phyloP scores from a whole-genome alignment of 2,329 filamentous ascomycete genomes.

The Aspergillus pseudoterreus region DNA sequence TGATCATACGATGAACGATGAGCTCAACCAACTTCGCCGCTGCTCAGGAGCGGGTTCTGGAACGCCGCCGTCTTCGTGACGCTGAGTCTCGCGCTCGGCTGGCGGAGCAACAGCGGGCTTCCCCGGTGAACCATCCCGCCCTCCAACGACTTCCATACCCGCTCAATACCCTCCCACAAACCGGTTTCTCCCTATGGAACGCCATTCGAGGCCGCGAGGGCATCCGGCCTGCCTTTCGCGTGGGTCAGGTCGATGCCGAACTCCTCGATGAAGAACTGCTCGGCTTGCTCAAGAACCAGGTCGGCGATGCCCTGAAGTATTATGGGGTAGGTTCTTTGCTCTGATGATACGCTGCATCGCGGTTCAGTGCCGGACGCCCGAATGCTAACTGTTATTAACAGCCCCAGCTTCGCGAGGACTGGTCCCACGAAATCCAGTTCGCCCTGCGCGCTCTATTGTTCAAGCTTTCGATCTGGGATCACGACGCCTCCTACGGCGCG shows the following conservation, averaged over 20 bases:
- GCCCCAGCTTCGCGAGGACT: constrained; percentile 74
- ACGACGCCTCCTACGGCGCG: constrained; percentile 91
- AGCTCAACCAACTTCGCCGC: constrained; percentile 72
- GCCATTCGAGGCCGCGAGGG: constrained; percentile 69
- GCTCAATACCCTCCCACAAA: constrained; percentile 52
- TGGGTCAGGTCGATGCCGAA: constrained; percentile 94
- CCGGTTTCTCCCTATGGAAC: constrained; percentile 60
- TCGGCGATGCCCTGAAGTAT: constrained; percentile 83
- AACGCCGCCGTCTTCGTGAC: constrained; percentile 74
- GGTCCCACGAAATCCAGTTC: constrained; percentile 79
- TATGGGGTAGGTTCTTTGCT: constrained; percentile 57
- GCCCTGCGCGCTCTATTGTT: constrained; percentile 75
- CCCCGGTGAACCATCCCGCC: constrained; percentile 50
- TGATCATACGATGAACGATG: constrained; percentile 51
- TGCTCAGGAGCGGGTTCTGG: constrained; percentile 81
- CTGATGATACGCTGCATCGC: neutral
- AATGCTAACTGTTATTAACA: constrained; percentile 16
- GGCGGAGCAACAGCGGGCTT: constrained; percentile 40
- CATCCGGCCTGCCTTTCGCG: constrained; percentile 80
- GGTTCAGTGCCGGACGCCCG: neutral
- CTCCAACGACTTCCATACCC: constrained; percentile 60
- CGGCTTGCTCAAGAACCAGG: constrained; percentile 78
- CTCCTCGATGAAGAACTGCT: constrained; percentile 90
- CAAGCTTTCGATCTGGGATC: constrained; percentile 95
- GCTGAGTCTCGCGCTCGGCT: constrained; percentile 58